Base-by-base conservation (phyloP, 2,329 filamentous ascomycete species). In the Pseudocercospora pini-densiflorae region DNA sequence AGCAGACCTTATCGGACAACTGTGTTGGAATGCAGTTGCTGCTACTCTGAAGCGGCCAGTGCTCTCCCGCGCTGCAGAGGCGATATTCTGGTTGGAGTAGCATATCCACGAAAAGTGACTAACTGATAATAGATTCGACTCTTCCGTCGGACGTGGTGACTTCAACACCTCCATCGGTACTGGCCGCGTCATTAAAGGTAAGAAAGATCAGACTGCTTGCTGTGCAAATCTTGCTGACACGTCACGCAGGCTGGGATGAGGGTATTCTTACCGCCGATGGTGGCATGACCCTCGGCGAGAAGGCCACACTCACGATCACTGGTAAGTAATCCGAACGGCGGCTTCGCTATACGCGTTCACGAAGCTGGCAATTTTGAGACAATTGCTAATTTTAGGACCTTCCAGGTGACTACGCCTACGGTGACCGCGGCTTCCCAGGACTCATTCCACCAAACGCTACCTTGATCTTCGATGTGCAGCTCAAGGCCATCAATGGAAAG, bases 261-360 rank as follows among this genome's bases (percentile, higher is more conserved):
- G 94, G 91, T 72, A 93, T 98, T 61, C 72, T 83, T 59, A 78
- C 73, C 63, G 76, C 74, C 27, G 74, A 77, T 49, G 73, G 72
- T 51, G 84, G 88, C 77, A 97, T 99, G 94, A 90, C 90, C 78
- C 84, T 97, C 66, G 94, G 94, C 78, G 94, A 98, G 87, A 94
- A 92, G 84, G 90, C 93, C 62, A 92, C 88, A 60, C 85, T 99
- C 71, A 90, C 89, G 72, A 97, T 98, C 77, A 87, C 89, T 70
- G 85, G 87, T 43, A 43, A 19, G 40, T 19, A 5, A 43, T 3
- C 0, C 40, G 14, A 43, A 43, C 0, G 40, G 16, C 16, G 40
- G 40, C 5, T 2, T 43, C 6, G 40, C 7, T 27, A 2, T 27
- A 5, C 24, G 5, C 2, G 5, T 19, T n/a, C 40, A 43, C 16